A percentile compares a stretch with the other conserved stretches of the same genome.
These are phyloP conservation scores for Sporothrix pseudoabietina DNA, from an alignment of 2,329 filamentous ascomycete species.

Conservation along the genomic window DNA sequence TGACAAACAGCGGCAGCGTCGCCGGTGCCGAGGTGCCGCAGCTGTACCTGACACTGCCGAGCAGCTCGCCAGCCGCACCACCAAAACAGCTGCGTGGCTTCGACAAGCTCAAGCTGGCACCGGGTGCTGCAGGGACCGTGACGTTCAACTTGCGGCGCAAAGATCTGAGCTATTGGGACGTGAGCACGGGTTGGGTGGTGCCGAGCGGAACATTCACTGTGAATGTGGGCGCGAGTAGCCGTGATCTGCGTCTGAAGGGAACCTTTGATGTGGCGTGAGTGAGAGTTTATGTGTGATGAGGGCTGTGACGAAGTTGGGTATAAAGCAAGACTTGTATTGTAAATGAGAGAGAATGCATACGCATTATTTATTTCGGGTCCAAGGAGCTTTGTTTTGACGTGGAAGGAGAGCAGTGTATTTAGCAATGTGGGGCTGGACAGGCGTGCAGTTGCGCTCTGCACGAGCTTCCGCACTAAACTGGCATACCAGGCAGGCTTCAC, in stretches of 20 bases:
- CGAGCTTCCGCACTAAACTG: neutral
- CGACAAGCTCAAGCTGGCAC: conserved; percentile 56
- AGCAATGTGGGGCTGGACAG: neutral
- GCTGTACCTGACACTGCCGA: conserved; percentile 54
- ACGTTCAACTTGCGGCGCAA: conserved; percentile 58
- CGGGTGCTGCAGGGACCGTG: conserved; percentile 52
- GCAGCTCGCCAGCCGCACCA: conserved; percentile 44
- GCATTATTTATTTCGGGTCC: neutral
- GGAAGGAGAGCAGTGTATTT: neutral
- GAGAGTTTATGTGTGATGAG: no score
- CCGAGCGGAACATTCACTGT: conserved; percentile 50
- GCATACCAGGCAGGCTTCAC: neutral
- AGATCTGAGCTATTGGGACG: conserved; percentile 68
- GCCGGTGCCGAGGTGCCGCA: conserved; percentile 68
- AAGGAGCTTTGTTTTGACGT: neutral
- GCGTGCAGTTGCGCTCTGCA: neutral
- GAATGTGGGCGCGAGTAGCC: conserved; percentile 50
- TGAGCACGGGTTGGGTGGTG: conserved; percentile 61
- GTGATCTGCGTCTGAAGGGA: conserved; percentile 49
- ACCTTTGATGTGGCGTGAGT: conserved; percentile 36
- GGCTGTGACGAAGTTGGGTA: neutral
- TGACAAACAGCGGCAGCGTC: conserved; percentile 66
- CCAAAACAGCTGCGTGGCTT: conserved; percentile 63
- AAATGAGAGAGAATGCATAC: neutral
- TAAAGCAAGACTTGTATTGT: neutral